A percentile compares a stretch with the other conserved stretches of the same genome.
Conservation (phyloP, 176 grass and related monocot species). For the Juncus inflexus region DNA sequence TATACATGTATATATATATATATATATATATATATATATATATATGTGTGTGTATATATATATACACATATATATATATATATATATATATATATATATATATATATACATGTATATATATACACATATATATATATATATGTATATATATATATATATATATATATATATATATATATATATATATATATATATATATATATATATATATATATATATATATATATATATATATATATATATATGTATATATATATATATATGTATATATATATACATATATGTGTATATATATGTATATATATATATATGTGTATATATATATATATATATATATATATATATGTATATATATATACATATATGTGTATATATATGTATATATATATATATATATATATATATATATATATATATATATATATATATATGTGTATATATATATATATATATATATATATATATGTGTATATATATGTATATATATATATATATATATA, state of each 20-base stretch:
- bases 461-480: no score
- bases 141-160: neutral
- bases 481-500: no score
- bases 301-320: neutral
- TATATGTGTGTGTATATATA: no score
- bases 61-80: neutral
- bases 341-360: neutral
- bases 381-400: neutral
- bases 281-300: neutral
- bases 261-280: neutral
- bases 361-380: neutral
- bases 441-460: no score
- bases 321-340: neutral
- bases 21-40: neutral
- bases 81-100: neutral
- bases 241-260: neutral
- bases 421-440: neutral
- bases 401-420: neutral
- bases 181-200: conserved; percentile 1
- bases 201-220: neutral
- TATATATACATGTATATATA: neutral
- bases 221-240: neutral
- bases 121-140: neutral
- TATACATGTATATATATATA: neutral
- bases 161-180: neutral